Evolutionary conservation across 2,329 filamentous ascomycete species (phyloP).

Genomic region (Cytospora paraplurivora): DNA sequence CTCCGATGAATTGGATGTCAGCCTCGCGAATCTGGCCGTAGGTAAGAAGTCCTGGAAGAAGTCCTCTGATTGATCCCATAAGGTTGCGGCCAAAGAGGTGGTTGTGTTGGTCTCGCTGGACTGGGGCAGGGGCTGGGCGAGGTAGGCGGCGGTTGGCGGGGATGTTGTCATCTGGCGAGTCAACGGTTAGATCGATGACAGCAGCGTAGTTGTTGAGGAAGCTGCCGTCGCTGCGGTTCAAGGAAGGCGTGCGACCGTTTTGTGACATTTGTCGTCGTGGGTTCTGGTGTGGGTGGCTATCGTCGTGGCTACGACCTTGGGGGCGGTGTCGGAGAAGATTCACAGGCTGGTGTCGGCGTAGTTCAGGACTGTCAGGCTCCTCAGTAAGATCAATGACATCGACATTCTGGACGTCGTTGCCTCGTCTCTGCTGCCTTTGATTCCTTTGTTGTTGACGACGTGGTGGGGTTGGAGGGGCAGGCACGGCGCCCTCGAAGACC

Average conservation of each 20-base stretch:
- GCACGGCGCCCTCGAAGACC: slow-evolving; percentile 13
- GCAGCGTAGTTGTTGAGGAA: slow-evolving; percentile 36
- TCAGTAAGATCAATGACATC: slow-evolving; percentile 53
- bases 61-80: slow-evolving; percentile 13
- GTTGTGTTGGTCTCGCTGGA: slow-evolving; percentile 10
- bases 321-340: slow-evolving; percentile 17
- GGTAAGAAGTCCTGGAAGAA: slow-evolving; percentile 12
- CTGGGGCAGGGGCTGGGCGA: slow-evolving; percentile 12
- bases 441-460: slow-evolving; percentile 29
- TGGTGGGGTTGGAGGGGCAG: slow-evolving; percentile 17
- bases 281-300: slow-evolving; percentile 35
- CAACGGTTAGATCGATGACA: slow-evolving; percentile 57
- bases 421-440: slow-evolving; percentile 20
- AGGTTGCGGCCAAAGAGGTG: slow-evolving; percentile 15
- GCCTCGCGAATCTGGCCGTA: slow-evolving; percentile 32
- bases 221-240: slow-evolving; percentile 50
- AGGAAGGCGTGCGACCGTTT: slow-evolving; percentile 44
- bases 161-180: slow-evolving; percentile 40
- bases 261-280: slow-evolving; percentile 47
- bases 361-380: slow-evolving; percentile 50
- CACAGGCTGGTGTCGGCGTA: slow-evolving; percentile 14
- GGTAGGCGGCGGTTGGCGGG: slow-evolving; percentile 24
- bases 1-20: slow-evolving; percentile 35
- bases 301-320: slow-evolving; percentile 1
- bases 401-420: slow-evolving; percentile 22